phyloP scores from a whole-genome alignment of 805 yeast species.

The Spathaspora passalidarum region DNA sequence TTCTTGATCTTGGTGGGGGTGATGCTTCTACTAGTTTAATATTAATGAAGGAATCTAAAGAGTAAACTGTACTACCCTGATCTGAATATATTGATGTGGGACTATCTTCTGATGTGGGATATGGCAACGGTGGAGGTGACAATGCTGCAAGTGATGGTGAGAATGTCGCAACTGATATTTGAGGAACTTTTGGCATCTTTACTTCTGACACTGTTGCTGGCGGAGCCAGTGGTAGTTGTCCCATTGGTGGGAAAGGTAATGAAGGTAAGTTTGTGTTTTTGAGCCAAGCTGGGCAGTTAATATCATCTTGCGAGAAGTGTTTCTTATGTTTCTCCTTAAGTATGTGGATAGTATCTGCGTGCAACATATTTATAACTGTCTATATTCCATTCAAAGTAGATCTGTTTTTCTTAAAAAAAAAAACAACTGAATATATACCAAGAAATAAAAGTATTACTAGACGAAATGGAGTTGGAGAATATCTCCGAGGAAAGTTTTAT shows the following conservation, averaged over 20 bases:
- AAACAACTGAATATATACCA: too few species aligned
- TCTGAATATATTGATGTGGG: neutral
- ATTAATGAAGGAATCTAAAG: neutral
- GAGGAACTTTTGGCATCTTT: too few species aligned
- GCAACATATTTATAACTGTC: neutral
- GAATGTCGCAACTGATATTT: too few species aligned
- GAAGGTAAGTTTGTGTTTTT: neutral
- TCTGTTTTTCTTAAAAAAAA: too few species aligned
- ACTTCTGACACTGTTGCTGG: neutral
- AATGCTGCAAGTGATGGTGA: too few species aligned
- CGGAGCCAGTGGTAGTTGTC: too few species aligned
- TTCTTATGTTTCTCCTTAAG: neutral
- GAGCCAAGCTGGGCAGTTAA: constrained; percentile 9
- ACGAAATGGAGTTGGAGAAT: too few species aligned
- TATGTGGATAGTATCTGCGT: neutral
- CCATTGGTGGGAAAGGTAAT: neutral
- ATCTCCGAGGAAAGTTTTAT: too few species aligned
- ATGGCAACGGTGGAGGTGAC: neutral
- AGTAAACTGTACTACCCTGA: too few species aligned
- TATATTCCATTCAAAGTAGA: too few species aligned
- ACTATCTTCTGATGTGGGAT: neutral
- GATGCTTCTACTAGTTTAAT: too few species aligned
- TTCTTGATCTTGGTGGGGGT: neutral
- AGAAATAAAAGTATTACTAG: too few species aligned
- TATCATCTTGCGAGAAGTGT: neutral